phyloP scores from a whole-genome alignment of 352 stramenopile genomes.

The Pythium aristosporum region DNA sequence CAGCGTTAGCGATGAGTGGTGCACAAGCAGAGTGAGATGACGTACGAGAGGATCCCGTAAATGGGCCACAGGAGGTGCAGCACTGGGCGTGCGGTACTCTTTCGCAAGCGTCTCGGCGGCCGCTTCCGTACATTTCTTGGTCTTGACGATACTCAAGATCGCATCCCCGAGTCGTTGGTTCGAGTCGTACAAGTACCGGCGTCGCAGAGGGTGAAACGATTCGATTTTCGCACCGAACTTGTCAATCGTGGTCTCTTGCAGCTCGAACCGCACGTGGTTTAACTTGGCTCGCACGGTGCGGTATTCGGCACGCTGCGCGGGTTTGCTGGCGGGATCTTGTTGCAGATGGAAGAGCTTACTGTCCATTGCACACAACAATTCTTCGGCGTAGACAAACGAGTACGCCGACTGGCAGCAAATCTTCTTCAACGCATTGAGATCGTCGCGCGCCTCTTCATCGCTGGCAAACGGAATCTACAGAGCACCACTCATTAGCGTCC shows the following conservation, averaged over 20 bases:
- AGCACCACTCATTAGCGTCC: background rate
- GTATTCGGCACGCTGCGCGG: slow-evolving; percentile 41
- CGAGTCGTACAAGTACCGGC: slow-evolving; percentile 55
- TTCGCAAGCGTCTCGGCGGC: slow-evolving; percentile 64
- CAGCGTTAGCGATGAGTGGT: background rate
- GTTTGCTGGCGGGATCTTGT: slow-evolving; percentile 29
- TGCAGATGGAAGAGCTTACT: slow-evolving; percentile 64
- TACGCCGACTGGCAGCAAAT: slow-evolving; percentile 85
- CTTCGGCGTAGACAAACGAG: slow-evolving; percentile 80
- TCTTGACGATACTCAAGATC: slow-evolving; percentile 74
- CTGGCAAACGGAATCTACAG: slow-evolving; percentile 76
- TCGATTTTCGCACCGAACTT: slow-evolving; percentile 71
- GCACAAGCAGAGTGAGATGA: background rate
- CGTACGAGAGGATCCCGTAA: slow-evolving; percentile 72
- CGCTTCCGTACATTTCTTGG: slow-evolving; percentile 66
- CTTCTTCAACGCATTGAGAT: slow-evolving; percentile 74
- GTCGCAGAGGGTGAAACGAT: slow-evolving; percentile 71
- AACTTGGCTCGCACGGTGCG: slow-evolving; percentile 70
- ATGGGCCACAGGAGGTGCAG: slow-evolving; percentile 61
- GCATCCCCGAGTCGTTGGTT: slow-evolving; percentile 64
- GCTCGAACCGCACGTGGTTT: slow-evolving; percentile 63
- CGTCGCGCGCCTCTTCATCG: slow-evolving; percentile 76
- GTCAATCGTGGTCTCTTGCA: slow-evolving; percentile 66
- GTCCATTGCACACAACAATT: slow-evolving; percentile 73
- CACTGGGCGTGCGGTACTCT: slow-evolving; percentile 50